A percentile compares a stretch with the other conserved stretches of the same genome.
These are phyloP conservation scores for Monilinia fructigena DNA, from an alignment of 2,329 filamentous ascomycete genomes.

Conservation along the genomic window DNA sequence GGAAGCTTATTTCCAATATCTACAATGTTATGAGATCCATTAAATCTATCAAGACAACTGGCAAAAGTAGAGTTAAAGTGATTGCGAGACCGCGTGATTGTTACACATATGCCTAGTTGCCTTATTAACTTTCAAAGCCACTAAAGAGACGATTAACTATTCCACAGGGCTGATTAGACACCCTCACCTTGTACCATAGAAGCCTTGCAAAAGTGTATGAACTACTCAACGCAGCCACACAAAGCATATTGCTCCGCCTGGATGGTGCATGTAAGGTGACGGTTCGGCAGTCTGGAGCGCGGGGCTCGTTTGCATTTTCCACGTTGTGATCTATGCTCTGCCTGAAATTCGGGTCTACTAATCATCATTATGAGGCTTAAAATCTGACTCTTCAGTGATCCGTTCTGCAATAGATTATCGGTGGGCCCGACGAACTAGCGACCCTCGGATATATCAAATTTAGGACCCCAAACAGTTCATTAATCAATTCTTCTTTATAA, in stretches of 20 bases:
- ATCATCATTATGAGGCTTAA: constrained; percentile 22
- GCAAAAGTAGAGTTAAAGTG: not conserved
- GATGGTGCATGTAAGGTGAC: constrained; percentile 21
- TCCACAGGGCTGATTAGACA: constrained; percentile 20
- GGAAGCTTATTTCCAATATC: constrained; percentile 1
- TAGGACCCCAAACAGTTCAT: constrained; percentile 22
- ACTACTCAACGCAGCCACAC: constrained; percentile 18
- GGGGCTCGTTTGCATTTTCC: constrained; percentile 18
- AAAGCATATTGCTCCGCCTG: constrained; percentile 10
- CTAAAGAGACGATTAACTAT: not conserved
- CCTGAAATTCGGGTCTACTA: constrained; percentile 17
- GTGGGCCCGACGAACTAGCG: constrained; percentile 30
- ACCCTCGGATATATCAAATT: constrained; percentile 23
- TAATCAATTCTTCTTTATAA: constrained; percentile 19
- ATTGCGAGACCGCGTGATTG: not conserved
- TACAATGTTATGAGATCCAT: not conserved
- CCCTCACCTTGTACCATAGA: constrained; percentile 1
- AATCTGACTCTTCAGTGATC: constrained; percentile 17
- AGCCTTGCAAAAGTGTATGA: constrained; percentile 19
- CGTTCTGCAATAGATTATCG: constrained; percentile 27
- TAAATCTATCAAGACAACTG: not conserved
- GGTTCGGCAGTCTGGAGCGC: constrained; percentile 17
- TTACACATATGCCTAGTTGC: constrained; percentile 6
- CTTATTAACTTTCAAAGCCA: constrained; percentile 14
- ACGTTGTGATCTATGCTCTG: constrained; percentile 19